phyloP scores from a whole-genome alignment of 1,139 yeast genomes.

The Kodamaea fungicola region DNA sequence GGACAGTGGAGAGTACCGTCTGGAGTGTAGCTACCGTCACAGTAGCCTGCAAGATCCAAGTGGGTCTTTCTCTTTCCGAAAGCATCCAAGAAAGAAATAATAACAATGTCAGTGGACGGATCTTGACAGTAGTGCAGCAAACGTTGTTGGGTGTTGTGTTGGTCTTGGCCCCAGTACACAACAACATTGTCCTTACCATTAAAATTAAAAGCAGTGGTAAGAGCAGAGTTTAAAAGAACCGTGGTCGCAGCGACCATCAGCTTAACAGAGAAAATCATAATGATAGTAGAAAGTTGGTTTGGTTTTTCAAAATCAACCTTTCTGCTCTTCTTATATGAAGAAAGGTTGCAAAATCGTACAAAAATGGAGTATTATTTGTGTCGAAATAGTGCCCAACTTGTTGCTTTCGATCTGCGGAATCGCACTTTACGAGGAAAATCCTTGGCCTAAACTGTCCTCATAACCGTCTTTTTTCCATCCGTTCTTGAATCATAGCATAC shows the following conservation, averaged over 20 bases:
- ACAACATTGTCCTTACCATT: slow-evolving; percentile 8
- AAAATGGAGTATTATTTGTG: too few relatives aligned
- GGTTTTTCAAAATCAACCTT: too few relatives aligned
- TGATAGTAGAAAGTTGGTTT: not conserved
- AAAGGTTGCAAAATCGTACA: too few relatives aligned
- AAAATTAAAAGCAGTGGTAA: slow-evolving; percentile 1
- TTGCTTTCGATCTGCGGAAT: too few relatives aligned
- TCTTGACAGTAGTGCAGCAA: slow-evolving; percentile 13
- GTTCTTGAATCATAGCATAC: too few relatives aligned
- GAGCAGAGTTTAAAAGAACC: not conserved
- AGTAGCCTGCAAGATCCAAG: slow-evolving; percentile 15
- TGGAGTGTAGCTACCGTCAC: slow-evolving; percentile 11
- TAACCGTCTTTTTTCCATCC: too few relatives aligned
- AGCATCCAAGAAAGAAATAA: slow-evolving; percentile 14
- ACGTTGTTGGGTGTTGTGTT: slow-evolving; percentile 12
- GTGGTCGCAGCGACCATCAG: not conserved
- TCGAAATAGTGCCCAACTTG: too few relatives aligned
- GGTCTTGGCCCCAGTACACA: slow-evolving; percentile 20
- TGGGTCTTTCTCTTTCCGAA: slow-evolving; percentile 28
- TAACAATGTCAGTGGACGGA: slow-evolving; percentile 12
- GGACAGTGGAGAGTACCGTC: slow-evolving; percentile 17
- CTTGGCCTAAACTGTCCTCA: too few relatives aligned
- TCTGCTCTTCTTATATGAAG: too few relatives aligned
- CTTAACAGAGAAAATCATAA: not conserved
- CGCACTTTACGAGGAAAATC: too few relatives aligned